Evolutionary conservation across 768 basidiomycete species (phyloP), one percentile per base, ranked within the genome.

Genomic region (Lenzites betulinus): DNA sequence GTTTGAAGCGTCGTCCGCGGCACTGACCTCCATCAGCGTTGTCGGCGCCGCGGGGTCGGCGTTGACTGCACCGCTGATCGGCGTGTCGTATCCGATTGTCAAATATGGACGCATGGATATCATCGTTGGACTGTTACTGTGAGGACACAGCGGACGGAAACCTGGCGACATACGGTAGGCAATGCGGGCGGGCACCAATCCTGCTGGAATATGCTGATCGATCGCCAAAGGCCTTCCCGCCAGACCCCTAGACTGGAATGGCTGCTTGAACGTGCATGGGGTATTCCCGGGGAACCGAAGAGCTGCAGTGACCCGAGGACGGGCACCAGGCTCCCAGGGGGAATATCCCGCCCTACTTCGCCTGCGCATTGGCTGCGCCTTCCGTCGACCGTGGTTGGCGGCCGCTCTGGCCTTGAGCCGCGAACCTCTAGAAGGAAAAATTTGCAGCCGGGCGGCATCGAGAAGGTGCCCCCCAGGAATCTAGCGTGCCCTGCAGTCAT

Each of bases 391-490:
- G 44, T 46, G 22, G 12, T 22, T 6, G 22, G 22, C 20, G 44
- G 18, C 26, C 56, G 56, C 56, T 50, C 56, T 49, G 30, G 56
- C 39, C 48, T 16, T 35, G 48, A 42, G 39, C 48, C 48, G 48
- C 56, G 41, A 15, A 25, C 23, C 47, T 49, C 46, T 12, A 58
- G 25, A 50, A 50, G 41, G 48, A 7, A 43, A 22, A 1, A 15
- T 43, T 8, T 49, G 13, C 9, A 30, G 47, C 47, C 26, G 28
- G 36, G 47, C 13, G 48, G 48, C 22, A 20, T 33, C 48, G 38
- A 13, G 28, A 20, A 39, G 38, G 22, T 30, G 22, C 35, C 13
- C 26, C 12, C 41, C 38, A 23, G 38, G 18, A 13, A 39, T 20
- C 28, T 42, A 11, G 48, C 39, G 46, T 30, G 54, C 16, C 15